Percentiles rank a stretch among this genome's conserved stretches.
Conservation (phyloP, 805 yeast species). For the Lipomyces starkeyi region DNA sequence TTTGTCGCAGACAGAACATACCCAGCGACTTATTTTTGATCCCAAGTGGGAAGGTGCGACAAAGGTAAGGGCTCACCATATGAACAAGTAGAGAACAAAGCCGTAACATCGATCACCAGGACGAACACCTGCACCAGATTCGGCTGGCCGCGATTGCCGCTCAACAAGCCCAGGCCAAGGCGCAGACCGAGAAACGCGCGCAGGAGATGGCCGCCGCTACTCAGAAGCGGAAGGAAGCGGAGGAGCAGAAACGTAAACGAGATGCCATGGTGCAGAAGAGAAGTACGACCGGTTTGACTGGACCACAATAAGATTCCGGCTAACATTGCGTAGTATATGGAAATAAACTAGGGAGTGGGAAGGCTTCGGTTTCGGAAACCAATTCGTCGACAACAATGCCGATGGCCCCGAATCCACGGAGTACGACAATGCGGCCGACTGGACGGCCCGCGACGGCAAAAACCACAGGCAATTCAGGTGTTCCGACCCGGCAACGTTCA, state of each 20-base stretch:
- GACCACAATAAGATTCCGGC: not conserved
- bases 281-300: conserved; percentile 13
- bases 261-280: conserved; percentile 34
- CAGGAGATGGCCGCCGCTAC: conserved; percentile 18
- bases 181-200: conserved; percentile 26
- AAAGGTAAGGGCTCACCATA: conserved; percentile 19
- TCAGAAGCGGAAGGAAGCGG: conserved; percentile 18
- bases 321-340: conserved; percentile 26
- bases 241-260: conserved; percentile 44
- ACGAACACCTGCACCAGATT: conserved; percentile 40
- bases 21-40: conserved; percentile 40
- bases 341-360: conserved; percentile 22
- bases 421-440: not conserved
- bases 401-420: not conserved
- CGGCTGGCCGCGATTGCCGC: conserved; percentile 21
- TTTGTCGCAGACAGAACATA: conserved; percentile 45
- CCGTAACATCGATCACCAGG: conserved; percentile 9
- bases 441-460: not conserved
- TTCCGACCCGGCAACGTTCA: conserved; percentile 6
- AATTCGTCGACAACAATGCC: not conserved
- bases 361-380: not conserved
- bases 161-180: conserved; percentile 25
- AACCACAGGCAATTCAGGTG: not conserved
- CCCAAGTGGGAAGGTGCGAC: conserved; percentile 45
- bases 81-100: not conserved